Percentiles rank a stretch among this genome's conserved stretches.
Conservation (phyloP, 306 rosid genomes). For the Prunus dulcis region DNA sequence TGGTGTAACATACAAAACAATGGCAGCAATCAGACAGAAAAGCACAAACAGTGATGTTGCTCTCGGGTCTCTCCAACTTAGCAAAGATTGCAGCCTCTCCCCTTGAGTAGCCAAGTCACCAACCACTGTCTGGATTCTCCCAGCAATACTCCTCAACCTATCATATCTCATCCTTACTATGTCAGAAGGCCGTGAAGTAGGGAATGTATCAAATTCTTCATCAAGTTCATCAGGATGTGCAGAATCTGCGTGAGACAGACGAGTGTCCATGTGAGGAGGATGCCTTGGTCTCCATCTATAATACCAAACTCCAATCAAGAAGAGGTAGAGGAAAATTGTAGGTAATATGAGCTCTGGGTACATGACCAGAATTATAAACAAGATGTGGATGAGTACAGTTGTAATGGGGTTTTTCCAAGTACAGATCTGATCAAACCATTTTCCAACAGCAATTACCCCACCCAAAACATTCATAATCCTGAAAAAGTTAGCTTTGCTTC, state of each 20-base stretch:
- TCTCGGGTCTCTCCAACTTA: constrained; percentile 98
- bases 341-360: constrained; percentile 96
- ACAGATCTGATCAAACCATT: constrained; percentile 98
- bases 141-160: constrained; percentile 87
- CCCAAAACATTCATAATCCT: constrained; percentile 84
- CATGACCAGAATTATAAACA: constrained; percentile 89
- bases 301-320: constrained; percentile 96
- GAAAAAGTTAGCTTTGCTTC: constrained; percentile 97
- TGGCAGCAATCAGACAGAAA: constrained; percentile 88
- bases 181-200: constrained; percentile 71
- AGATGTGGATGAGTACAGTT: constrained; percentile 76
- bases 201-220: constrained; percentile 94
- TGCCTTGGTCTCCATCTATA: constrained; percentile 98
- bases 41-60: constrained; percentile 88
- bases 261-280: constrained; percentile 99
- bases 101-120: constrained; percentile 99
- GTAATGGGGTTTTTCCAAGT: constrained; percentile 95
- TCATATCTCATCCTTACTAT: constrained; percentile 91
- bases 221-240: constrained; percentile 91
- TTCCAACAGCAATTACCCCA: constrained; percentile 94
- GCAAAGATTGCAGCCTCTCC: constrained; percentile 89
- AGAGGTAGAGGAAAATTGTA: constrained; percentile 91
- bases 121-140: constrained; percentile 91
- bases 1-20: constrained; percentile 85
- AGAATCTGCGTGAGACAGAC: constrained; percentile 84